phyloP scores from a whole-genome alignment of 495 filamentous ascomycete genomes.

The Hypoxylon cercidicola region DNA sequence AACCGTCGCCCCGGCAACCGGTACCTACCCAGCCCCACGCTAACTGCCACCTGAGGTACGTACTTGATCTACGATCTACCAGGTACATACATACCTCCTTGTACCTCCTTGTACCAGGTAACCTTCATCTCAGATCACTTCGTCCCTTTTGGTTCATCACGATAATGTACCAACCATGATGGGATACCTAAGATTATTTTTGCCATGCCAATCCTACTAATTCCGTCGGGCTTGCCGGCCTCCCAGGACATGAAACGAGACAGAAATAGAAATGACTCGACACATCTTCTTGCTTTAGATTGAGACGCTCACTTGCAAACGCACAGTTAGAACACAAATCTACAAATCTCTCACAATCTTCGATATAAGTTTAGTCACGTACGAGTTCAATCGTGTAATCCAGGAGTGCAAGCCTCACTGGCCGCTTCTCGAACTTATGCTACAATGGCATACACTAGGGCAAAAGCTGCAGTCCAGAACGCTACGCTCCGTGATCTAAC shows the following conservation, averaged over 20 bases:
- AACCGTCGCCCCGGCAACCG: conserved; percentile 41
- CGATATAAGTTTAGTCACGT: no score
- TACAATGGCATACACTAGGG: conserved; percentile 8
- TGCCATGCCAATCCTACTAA: conserved; percentile 26
- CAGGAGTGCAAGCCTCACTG: no score
- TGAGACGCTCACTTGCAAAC: no score
- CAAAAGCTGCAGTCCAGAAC: conserved; percentile 9
- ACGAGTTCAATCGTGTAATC: no score
- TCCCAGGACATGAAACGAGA: not conserved
- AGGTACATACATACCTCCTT: conserved; percentile 1
- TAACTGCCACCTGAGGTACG: no score
- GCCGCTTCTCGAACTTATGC: conserved; percentile 5
- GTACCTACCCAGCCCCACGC: conserved; percentile 25
- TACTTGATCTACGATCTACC: no score
- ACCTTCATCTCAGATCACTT: conserved; percentile 11
- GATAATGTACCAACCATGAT: not conserved
- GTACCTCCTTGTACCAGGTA: no score
- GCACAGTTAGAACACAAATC: no score
- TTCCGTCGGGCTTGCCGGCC: conserved; percentile 19
- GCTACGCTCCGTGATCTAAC: conserved; percentile 10
- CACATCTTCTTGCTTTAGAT: no score
- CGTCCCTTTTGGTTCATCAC: conserved; percentile 18
- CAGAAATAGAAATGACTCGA: no score
- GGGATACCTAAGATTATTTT: not conserved
- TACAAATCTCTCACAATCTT: no score